Percentiles rank a stretch among this genome's conserved stretches.
These are phyloP conservation scores for Plasmodiophora brassicae DNA, from an alignment of 208 protist genomes.

Conservation along the genomic window DNA sequence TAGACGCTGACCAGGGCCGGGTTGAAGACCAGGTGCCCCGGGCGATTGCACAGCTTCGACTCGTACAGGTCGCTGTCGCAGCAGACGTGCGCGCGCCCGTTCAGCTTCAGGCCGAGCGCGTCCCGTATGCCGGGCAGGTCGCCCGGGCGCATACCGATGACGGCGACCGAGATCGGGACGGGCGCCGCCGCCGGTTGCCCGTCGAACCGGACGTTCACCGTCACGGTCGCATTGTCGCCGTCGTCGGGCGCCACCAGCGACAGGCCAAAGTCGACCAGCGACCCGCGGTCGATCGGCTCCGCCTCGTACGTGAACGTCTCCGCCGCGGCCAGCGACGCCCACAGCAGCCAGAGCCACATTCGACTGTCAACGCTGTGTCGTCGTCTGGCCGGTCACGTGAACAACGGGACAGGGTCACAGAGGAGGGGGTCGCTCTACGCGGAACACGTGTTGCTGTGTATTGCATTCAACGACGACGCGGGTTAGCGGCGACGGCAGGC, in stretches of 20 bases:
- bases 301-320: neutral
- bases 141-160: neutral
- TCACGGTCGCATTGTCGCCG: neutral
- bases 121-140: neutral
- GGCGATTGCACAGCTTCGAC: too few species aligned
- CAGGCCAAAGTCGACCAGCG: neutral
- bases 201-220: neutral
- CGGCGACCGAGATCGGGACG: neutral
- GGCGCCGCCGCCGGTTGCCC: neutral
- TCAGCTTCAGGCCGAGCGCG: neutral
- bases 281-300: neutral
- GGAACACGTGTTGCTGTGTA: too few species aligned
- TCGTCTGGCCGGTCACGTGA: too few species aligned
- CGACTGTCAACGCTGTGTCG: too few species aligned
- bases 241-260: neutral
- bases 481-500: too few species aligned
- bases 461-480: too few species aligned
- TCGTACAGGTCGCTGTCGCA: neutral
- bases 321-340: neutral
- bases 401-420: too few species aligned
- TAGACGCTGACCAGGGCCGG: neutral
- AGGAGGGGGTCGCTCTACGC: too few species aligned
- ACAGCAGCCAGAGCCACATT: too few species aligned
- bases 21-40: neutral
- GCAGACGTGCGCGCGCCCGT: neutral